Base-by-base conservation (phyloP, 2,329 filamentous ascomycete genomes). In the Pseudonectria buxi region DNA sequence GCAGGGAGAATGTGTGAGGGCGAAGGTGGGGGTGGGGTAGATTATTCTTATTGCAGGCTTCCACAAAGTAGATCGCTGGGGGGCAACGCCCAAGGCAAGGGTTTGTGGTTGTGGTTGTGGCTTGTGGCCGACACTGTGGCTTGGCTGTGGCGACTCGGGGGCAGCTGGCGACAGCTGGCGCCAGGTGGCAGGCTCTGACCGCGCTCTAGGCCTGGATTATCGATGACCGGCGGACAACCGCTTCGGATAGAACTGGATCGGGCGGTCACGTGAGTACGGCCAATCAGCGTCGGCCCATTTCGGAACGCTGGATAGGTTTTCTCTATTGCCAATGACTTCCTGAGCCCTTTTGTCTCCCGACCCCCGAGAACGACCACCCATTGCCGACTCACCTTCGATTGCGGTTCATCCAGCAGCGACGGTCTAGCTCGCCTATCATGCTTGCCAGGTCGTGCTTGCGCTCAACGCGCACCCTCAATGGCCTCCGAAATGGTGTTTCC, bases 401-500 rank as follows among this genome's bases (percentile, higher is more conserved):
- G 56, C 57, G 58, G 56, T 51, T 50, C 45, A 48, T 53, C 48
- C 45, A 57, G 54, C 58, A 58, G 57, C 51, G 56, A 55, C 58
- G 54, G 53, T 62, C 54, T 52, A 62, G 54, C 53, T 59, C 51
- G 65, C 65, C 67, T 75, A 83, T 67, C 64, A 95, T 96, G 90
- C 81, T 95, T 78, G 84, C 86, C 72, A 85, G 88, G 77, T 87
- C 88, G 70, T 80, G 80, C 71, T 72, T 94, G 76, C 87, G 87
- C 75, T 81, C 85, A 66, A 77, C 84, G 78, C 88, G 88, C 79
- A 76, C 83, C 61, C 76, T 88, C 74, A 83, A 81, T 73, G 74
- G 81, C 67, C 77, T 82, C 59, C 74, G 80, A 72, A 83, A 83
- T 73, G 75, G 77, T 67, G 73, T 81, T 63, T 72, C 78, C 64